Evolutionary conservation across 2,329 filamentous ascomycete species (phyloP), one percentile per base, ranked within the genome.

Genomic region (Drechslera avenae): DNA sequence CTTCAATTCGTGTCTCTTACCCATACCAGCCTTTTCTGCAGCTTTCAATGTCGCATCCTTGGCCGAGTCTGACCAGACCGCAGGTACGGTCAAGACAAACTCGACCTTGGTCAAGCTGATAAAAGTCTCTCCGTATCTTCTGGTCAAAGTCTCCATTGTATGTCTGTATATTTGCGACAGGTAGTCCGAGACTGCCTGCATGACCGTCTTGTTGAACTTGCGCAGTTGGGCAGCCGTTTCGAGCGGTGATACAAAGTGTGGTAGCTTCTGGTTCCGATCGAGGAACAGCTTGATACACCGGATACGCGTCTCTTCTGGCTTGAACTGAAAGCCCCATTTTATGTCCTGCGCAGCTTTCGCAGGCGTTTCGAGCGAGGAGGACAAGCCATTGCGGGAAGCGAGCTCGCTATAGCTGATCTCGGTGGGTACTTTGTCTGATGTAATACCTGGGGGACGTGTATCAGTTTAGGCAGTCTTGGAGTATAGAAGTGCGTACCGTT

Each of bases 281-380:
- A 93, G 85, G 66, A 92, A 91, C 18, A 93, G 81, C 78, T 93
- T 93, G 77, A 93, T 90, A 69, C 89, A 93, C 9, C 88, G 86
- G 21, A 93, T 80, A 16, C 89, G 83, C 37, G 86, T 81, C 72
- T 91, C 87, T 65, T 91, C 87, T 1, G 89, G 88, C 64, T 85
- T 86, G 79, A 91, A 90, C 70, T 92, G 88, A 70, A 91, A 92
- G 0, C 89, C 89, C 89, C 89, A 93, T 83, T 87, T 88, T 44
- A 78, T 73, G 7, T 54, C 58, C 56, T 58, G 56, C 26, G 59
- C 16, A 21, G 66, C 50, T 36, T 67, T 63, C 21, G 52, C 21
- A 13, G 49, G 45, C 32, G 59, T 44, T 23, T 69, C 65, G 36
- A 58, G 46, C 13, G 62, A 63, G 32, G 56, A 50, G n/a, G 40